A percentile compares a stretch with the other conserved stretches of the same genome.
Evolutionary conservation across 352 stramenopile species (phyloP).

Genomic region (Pythium plurisporium): DNA sequence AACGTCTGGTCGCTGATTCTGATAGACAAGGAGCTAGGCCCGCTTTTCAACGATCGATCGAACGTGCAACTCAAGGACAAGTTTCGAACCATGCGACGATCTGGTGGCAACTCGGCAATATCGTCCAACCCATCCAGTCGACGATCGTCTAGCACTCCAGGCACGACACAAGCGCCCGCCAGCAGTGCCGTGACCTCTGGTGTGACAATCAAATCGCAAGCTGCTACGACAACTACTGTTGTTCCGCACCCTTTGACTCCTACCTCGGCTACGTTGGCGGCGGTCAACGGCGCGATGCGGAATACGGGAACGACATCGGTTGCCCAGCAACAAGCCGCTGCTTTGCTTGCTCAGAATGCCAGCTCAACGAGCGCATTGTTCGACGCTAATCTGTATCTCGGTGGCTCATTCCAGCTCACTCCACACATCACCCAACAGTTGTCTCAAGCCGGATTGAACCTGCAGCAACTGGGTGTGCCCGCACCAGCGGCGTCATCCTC

Average conservation of each 20-base stretch:
- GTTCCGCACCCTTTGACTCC: constrained; percentile 23
- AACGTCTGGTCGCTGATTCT: constrained; percentile 85
- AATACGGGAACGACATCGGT: constrained; percentile 7
- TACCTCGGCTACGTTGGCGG: constrained; percentile 29
- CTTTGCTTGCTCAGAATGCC: constrained; percentile 48
- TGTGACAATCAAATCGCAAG: constrained; percentile 10
- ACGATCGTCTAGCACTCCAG: constrained; percentile 28
- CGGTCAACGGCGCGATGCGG: constrained; percentile 22
- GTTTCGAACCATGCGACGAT: constrained; percentile 73
- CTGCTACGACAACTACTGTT: neutral
- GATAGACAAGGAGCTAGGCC: constrained; percentile 71
- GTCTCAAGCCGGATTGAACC: constrained; percentile 28
- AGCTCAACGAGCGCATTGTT: constrained; percentile 49
- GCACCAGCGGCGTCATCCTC: neutral
- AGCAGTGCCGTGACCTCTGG: neutral
- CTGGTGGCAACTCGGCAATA: constrained; percentile 39
- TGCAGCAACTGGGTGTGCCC: constrained; percentile 49
- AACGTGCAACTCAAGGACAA: constrained; percentile 87
- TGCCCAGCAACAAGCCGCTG: constrained; percentile 43
- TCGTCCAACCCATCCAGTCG: constrained; percentile 43
- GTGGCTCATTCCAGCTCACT: constrained; percentile 45
- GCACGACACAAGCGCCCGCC: constrained; percentile 2
- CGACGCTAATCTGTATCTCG: constrained; percentile 65
- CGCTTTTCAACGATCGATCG: constrained; percentile 76
- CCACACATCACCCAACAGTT: constrained; percentile 44